Percentiles rank a stretch among this genome's conserved stretches.
These are phyloP conservation scores for Dioscorea dumetorum DNA, from an alignment of 106 monocot species.

Conservation along the genomic window DNA sequence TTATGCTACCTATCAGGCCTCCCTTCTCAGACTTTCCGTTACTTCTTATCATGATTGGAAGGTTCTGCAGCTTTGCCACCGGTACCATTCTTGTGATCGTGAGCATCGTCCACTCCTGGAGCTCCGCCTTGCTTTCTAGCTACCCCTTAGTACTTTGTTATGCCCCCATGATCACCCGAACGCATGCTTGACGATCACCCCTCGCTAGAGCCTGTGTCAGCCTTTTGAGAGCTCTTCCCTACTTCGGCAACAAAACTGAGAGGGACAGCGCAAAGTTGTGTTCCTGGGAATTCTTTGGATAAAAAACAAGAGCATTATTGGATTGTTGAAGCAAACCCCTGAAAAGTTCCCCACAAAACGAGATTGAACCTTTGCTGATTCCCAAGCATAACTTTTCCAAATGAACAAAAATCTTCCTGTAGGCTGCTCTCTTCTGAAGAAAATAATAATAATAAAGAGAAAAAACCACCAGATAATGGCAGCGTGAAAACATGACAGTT, in stretches of 20 bases:
- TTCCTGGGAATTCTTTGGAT: neutral
- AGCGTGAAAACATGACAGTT: no score
- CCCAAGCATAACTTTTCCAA: neutral
- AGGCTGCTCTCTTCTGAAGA: neutral
- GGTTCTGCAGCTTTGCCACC: neutral
- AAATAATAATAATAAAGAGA: neutral
- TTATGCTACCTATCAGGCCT: conserved; percentile 1
- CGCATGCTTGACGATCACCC: neutral
- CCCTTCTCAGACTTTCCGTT: conserved; percentile 8
- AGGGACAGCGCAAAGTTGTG: neutral
- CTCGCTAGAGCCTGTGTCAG: neutral
- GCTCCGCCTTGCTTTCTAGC: neutral
- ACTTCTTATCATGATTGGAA: conserved; percentile 1
- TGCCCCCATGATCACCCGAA: neutral
- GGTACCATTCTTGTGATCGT: neutral
- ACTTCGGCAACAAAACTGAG: neutral
- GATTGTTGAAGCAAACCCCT: neutral
- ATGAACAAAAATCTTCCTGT: neutral
- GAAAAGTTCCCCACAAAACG: neutral
- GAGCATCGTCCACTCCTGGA: neutral
- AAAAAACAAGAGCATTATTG: neutral
- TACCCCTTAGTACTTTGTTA: neutral
- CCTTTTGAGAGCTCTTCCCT: neutral
- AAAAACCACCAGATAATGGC: neutral
- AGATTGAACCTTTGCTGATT: neutral